Base-by-base conservation (phyloP, 106 monocot species). In the Agapanthus africanus region DNA sequence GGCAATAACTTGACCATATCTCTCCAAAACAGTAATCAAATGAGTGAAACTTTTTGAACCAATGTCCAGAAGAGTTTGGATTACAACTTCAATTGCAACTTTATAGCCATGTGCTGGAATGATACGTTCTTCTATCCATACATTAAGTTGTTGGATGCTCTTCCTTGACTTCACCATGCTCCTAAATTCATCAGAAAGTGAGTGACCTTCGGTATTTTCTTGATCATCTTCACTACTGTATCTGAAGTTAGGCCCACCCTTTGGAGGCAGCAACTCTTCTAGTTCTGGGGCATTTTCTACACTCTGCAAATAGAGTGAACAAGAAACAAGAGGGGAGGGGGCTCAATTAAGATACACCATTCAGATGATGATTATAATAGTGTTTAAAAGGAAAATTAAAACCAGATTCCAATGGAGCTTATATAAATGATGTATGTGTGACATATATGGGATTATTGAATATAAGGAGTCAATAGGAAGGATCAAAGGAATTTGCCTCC, bases 11-110 rank as follows among this genome's bases (percentile, higher is more conserved):
- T 84, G 85, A 52, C 86, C 86, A 74, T 97, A 97, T 77, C 95
- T 81, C 79, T 97, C 91, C 51, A 97, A 67, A 9, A 97, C 88
- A 68, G 88, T 97, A 34, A 83, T 87, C 54, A 97, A 72, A 84
- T 97, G 95, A 68, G 91, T 97, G 67, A 97, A 97, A 72, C 95
- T 97, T 71, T 97, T 97, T 31, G 91, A 97, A 69, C 95, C 95
- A 82, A 97, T 88, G 57, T 97, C 82, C 71, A 97, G 69, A 59
- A 97, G 76, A 28, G 91, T 97, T 44, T 97, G 91, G 54, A 82
- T 74, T 21, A 91, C 84, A 65, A 97, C 80, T 86, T 88, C 88
- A 62, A 76, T 38, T 40, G 95, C 84, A 79, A 82, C 40, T 71
- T 79, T 77, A 30, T 54, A 60, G 35, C 88, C 84, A 73, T 91